These are phyloP conservation scores for Schwanniomyces occidentalis DNA, from an alignment of 805 yeast genomes.

Conservation along the genomic window DNA sequence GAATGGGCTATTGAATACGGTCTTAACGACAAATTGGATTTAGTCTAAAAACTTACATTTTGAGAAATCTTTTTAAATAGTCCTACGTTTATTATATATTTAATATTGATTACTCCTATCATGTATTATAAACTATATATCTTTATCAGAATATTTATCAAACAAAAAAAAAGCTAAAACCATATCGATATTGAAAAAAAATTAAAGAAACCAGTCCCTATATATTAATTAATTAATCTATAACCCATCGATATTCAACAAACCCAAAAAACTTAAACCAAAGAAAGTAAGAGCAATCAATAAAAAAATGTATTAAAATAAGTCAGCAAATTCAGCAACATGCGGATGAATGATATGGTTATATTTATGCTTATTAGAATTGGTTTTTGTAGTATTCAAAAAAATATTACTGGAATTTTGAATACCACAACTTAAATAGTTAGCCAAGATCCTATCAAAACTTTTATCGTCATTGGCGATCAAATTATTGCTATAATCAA, in stretches of 20 bases:
- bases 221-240: constrained; percentile 3
- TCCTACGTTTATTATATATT: no score
- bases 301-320: constrained; percentile 24
- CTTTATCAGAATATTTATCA: no score
- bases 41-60: no score
- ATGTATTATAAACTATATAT: no score
- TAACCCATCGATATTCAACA: neutral
- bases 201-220: no score
- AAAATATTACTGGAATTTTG: constrained; percentile 16
- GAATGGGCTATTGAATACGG: constrained; percentile 76
- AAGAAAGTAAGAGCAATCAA: no score
- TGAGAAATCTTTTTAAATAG: no score
- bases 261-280: no score
- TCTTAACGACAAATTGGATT: no score
- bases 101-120: no score
- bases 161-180: no score
- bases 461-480: constrained; percentile 40
- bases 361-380: constrained; percentile 1
- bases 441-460: constrained; percentile 39
- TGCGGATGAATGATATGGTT: constrained; percentile 39
- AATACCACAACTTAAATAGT: constrained; percentile 34
- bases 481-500: constrained; percentile 40
- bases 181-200: no score
- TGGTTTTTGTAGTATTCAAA: constrained; percentile 1
- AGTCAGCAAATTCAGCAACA: constrained; percentile 46